Conservation (phyloP, 2,329 filamentous ascomycete species). For the Aspergillus sp. region DNA sequence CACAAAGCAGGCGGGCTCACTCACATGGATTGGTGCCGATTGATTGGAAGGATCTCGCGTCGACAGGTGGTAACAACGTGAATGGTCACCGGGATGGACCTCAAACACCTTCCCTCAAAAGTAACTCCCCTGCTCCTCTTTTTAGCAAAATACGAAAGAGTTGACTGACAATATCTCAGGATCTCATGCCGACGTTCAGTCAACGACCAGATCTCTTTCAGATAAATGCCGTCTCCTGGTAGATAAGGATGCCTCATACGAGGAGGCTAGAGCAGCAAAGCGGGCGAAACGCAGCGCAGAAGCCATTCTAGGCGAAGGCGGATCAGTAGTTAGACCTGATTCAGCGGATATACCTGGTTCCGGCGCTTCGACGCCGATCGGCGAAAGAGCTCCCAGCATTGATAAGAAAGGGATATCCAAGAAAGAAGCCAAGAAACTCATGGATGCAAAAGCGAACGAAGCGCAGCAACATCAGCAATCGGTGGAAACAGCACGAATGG, state of each 20-base stretch:
- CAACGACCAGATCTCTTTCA: conserved; percentile 50
- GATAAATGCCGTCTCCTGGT: conserved; percentile 65
- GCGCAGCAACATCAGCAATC: conserved; percentile 79
- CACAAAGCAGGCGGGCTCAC: conserved; percentile 72
- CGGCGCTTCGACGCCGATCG: conserved; percentile 56
- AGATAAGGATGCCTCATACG: conserved; percentile 69
- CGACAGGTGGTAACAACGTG: conserved; percentile 32
- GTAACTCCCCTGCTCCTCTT: conserved; percentile 33
- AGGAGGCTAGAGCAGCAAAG: conserved; percentile 72
- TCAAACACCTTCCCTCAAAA: conserved; percentile 41
- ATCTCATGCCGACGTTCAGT: conserved; percentile 42
- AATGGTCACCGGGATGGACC: conserved; percentile 44
- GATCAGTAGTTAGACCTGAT: conserved; percentile 53
- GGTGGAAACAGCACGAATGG: conserved; percentile 80
- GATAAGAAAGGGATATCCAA: conserved; percentile 75
- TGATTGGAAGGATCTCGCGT: conserved; percentile 75
- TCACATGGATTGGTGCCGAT: conserved; percentile 79
- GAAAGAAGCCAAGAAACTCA: conserved; percentile 80
- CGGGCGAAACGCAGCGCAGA: conserved; percentile 65
- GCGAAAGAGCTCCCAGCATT: conserved; percentile 61
- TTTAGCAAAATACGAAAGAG: conserved; percentile 6
- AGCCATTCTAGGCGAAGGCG: conserved; percentile 58
- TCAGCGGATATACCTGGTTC: conserved; percentile 66
- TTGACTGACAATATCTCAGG: conserved; percentile 34
- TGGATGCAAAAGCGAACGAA: conserved; percentile 74